phyloP scores from a whole-genome alignment of 805 yeast genomes.

The Ogataea nitratoaversa region DNA sequence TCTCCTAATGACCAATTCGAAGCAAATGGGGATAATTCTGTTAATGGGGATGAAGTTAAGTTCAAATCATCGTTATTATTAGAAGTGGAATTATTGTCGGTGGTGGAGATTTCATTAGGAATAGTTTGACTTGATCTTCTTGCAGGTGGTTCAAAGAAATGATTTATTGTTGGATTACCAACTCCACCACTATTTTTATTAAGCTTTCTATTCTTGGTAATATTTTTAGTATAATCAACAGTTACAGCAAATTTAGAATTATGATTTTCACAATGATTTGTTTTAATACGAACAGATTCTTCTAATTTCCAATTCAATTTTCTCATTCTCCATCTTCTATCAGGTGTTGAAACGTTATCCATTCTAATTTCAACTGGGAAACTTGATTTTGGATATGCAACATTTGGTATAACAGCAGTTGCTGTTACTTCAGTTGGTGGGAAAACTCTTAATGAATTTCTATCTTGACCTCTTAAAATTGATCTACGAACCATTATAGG shows the following conservation, averaged over 20 bases:
- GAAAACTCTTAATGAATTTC: conserved; percentile 83
- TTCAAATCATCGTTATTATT: not conserved
- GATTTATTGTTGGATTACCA: conserved; percentile 23
- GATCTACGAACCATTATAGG: conserved; percentile 77
- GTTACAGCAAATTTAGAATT: conserved; percentile 41
- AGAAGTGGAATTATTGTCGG: not conserved
- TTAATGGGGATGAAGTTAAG: no score
- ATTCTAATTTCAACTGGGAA: conserved; percentile 80
- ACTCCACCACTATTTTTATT: conserved; percentile 27
- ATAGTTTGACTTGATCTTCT: conserved; percentile 6
- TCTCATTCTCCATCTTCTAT: conserved; percentile 86
- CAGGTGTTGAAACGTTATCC: conserved; percentile 61
- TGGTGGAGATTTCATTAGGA: not conserved
- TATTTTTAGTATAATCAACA: conserved; percentile 38
- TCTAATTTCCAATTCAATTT: conserved; percentile 86
- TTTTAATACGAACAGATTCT: conserved; percentile 65
- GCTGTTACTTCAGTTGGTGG: conserved; percentile 95
- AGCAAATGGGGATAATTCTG: conserved; percentile 22
- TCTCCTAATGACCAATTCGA: conserved; percentile 26
- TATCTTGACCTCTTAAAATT: conserved; percentile 74
- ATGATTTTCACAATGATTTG: conserved; percentile 57
- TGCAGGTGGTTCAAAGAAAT: conserved; percentile 25
- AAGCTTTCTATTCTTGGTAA: conserved; percentile 21
- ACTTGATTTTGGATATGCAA: conserved; percentile 79
- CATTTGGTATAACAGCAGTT: conserved; percentile 82